Evolutionary conservation across 768 basidiomycete species (phyloP).

Genomic region (Leccinum obscurum): DNA sequence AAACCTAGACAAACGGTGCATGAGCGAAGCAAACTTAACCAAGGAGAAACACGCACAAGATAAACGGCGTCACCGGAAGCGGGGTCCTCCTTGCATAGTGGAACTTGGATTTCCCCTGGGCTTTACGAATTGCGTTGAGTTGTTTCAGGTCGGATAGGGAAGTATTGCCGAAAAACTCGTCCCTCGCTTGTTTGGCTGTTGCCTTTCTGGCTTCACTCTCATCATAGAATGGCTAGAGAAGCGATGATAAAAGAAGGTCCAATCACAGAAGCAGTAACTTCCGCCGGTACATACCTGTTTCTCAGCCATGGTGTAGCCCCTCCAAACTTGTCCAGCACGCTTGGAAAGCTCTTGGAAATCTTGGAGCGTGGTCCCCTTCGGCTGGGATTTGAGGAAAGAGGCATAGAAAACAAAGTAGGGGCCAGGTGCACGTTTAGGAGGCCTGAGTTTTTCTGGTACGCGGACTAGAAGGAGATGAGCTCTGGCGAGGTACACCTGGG

Average conservation of each 20-base stretch:
- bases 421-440: slow-evolving; percentile 30
- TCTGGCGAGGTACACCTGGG: background rate
- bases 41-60: slow-evolving; percentile 24
- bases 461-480: slow-evolving; percentile 17
- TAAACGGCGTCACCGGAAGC: slow-evolving; percentile 17
- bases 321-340: slow-evolving; percentile 33
- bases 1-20: slow-evolving; percentile 18
- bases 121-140: slow-evolving; percentile 35
- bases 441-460: slow-evolving; percentile 18
- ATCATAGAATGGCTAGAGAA: slow-evolving; percentile 30
- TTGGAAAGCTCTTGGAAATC: slow-evolving; percentile 12
- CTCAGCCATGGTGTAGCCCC: slow-evolving; percentile 31
- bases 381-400: slow-evolving; percentile 15
- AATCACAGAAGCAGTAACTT: background rate
- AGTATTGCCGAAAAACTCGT: slow-evolving; percentile 30
- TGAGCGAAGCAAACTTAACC: background rate
- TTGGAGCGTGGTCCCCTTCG: background rate
- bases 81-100: slow-evolving; percentile 2
- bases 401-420: slow-evolving; percentile 28
- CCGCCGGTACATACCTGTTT: slow-evolving; percentile 34
- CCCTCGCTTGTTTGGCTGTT: slow-evolving; percentile 21
- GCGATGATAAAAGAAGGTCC: background rate
- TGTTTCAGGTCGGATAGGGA: slow-evolving; percentile 22
- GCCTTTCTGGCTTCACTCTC: slow-evolving; percentile 15
- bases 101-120: slow-evolving; percentile 25